Evolutionary conservation across 2,329 filamentous ascomycete species (phyloP), one percentile per base, ranked within the genome.

Genomic region (Claviceps capensis): DNA sequence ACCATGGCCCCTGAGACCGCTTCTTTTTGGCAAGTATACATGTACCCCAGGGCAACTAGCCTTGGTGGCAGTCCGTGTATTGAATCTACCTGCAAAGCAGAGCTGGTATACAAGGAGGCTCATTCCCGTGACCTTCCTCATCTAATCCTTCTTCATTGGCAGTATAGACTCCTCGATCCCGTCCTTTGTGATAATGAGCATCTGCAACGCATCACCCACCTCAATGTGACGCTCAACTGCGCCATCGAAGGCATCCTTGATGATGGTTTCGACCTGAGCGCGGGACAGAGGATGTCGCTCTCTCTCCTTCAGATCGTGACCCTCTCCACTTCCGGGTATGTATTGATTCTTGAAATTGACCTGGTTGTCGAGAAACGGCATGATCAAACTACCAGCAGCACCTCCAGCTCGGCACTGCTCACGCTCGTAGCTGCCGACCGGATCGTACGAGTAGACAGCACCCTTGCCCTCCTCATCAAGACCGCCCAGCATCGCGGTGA

Each of bases 271-370:
- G 30, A 95, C 91, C 55, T 85, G 82, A 51, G 78, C 72, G 63
- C 81, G 77, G 30, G 83, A 76, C 63, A 97, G 72, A 49, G 87
- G 86, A 63, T 82, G 75, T 55, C 79, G 77, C 66, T 82, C 77
- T 60, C 84, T 78, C 69, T 85, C 79, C 72, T 86, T 72, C 61
- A 96, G 73, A 51, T 83, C 84, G 69, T 95, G 86, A 44, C 91
- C 91, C 55, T 80, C 78, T 53, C 88, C 89, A 61, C 86, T 91
- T 47, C 85, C 87, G 11, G 91, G 89, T 52, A 93, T 77, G 67
- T 95, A 95, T 75, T 96, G 91, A 69, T 98, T 98, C 80, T 96
- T 98, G 77, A 91, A 91, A 74, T 97, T 97, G 75, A 98, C 93
- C 72, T 98, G 94, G 69, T 98, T 98, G 70, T 98, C 93, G 64